Conservation (phyloP, 805 yeast genomes). For the Wickerhamiella cacticola region DNA sequence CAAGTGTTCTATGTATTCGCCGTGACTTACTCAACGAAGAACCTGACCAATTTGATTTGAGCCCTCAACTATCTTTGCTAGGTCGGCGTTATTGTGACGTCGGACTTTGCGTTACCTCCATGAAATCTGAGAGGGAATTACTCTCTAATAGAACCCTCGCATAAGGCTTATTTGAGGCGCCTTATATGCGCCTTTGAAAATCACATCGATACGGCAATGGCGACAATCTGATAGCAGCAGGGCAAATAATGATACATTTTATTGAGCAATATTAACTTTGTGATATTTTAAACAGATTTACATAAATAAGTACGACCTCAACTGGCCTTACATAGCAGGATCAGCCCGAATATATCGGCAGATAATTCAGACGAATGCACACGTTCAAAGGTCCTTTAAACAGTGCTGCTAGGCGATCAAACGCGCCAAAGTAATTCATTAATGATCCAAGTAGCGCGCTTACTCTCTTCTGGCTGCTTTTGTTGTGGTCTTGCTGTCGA, state of each 20-base stretch:
- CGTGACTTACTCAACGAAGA: no score
- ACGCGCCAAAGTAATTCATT: conserved; percentile 1
- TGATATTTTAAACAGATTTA: not conserved
- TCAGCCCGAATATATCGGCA: not conserved
- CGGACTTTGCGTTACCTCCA: no score
- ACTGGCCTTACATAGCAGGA: not conserved
- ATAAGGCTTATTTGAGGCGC: no score
- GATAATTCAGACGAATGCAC: not conserved
- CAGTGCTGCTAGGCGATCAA: not conserved
- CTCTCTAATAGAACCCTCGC: no score
- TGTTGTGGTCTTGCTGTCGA: not conserved
- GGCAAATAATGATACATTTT: no score
- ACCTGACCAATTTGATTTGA: no score
- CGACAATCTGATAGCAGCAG: no score
- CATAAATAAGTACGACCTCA: not conserved
- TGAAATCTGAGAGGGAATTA: no score
- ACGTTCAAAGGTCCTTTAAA: not conserved
- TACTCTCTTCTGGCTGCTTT: not conserved
- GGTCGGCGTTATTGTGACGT: no score
- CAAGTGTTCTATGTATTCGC: no score
- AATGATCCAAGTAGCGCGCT: not conserved
- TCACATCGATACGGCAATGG: not conserved
- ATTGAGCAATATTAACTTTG: not conserved
- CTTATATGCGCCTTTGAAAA: not conserved
- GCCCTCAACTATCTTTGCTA: no score